A percentile compares a stretch with the other conserved stretches of the same genome.
phyloP scores from a whole-genome alignment of 2,329 filamentous ascomycete genomes.

The Coniochaeta sp. region DNA sequence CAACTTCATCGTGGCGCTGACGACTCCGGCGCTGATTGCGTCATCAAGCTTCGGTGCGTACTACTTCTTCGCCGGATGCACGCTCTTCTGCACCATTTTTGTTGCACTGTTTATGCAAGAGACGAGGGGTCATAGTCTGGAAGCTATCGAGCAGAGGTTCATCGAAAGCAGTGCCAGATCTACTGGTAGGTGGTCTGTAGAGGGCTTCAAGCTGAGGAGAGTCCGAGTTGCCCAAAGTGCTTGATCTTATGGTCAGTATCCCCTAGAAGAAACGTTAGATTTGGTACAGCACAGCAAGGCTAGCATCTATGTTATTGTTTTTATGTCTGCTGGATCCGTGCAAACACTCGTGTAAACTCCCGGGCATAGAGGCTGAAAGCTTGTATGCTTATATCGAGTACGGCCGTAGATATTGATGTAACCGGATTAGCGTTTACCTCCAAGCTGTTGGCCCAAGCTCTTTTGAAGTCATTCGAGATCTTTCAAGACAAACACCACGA shows the following conservation, averaged over 20 bases:
- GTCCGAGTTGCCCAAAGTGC: background rate
- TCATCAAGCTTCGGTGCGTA: conserved; percentile 33
- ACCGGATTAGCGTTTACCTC: background rate
- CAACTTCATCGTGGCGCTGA: conserved; percentile 37
- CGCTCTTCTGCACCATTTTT: conserved; percentile 26
- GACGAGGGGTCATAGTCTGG: conserved; percentile 31
- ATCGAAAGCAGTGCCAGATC: background rate
- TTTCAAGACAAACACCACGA: background rate
- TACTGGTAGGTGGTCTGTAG: background rate
- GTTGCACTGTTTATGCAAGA: conserved; percentile 33
- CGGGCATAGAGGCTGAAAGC: too few relatives aligned
- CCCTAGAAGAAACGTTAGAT: background rate
- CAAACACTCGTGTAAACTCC: too few relatives aligned
- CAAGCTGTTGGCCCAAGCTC: background rate
- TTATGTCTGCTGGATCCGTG: too few relatives aligned
- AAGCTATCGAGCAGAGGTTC: conserved; percentile 24
- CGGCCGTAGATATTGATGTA: background rate
- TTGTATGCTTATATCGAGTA: background rate
- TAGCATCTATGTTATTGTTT: too few relatives aligned
- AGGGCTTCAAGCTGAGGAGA: background rate
- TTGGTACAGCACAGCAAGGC: background rate
- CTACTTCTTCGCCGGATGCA: conserved; percentile 34
- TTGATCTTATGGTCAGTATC: background rate
- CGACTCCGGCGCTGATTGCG: conserved; percentile 31
- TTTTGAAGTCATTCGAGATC: background rate